These are phyloP conservation scores for Penicillium sp. DNA, from an alignment of 2,329 filamentous ascomycete species.

Conservation along the genomic window DNA sequence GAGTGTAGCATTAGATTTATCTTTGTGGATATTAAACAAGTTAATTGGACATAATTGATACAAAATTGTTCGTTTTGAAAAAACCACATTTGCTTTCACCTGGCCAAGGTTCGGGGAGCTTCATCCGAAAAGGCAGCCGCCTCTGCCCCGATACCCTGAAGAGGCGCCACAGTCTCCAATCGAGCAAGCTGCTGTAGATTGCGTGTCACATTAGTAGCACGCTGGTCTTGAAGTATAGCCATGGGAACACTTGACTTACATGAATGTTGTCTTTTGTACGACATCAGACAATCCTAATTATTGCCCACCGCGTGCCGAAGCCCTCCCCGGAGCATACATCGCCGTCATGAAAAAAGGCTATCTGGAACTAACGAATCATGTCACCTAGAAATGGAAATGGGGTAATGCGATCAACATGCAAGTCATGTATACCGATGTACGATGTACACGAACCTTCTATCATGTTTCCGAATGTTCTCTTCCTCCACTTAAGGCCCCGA, in stretches of 20 bases:
- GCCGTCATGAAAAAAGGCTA: neutral
- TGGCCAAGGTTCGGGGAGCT: neutral
- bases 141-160: neutral
- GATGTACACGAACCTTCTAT: conserved; percentile 1
- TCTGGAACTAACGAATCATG: neutral
- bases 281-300: neutral
- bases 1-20: neutral
- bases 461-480: neutral
- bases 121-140: neutral
- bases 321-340: neutral
- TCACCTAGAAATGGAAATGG: neutral
- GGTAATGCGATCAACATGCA: conserved; percentile 1
- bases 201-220: neutral
- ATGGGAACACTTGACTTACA: neutral
- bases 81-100: neutral
- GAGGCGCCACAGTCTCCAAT: neutral
- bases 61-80: neutral
- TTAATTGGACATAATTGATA: neutral
- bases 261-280: neutral
- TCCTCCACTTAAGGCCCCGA: neutral
- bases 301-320: neutral
- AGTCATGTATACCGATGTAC: conserved; percentile 5
- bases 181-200: neutral
- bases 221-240: neutral
- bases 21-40: neutral